A percentile compares a stretch with the other conserved stretches of the same genome.
phyloP scores from a whole-genome alignment of 2,329 filamentous ascomycete genomes.

The Hypoxylon sp. region DNA sequence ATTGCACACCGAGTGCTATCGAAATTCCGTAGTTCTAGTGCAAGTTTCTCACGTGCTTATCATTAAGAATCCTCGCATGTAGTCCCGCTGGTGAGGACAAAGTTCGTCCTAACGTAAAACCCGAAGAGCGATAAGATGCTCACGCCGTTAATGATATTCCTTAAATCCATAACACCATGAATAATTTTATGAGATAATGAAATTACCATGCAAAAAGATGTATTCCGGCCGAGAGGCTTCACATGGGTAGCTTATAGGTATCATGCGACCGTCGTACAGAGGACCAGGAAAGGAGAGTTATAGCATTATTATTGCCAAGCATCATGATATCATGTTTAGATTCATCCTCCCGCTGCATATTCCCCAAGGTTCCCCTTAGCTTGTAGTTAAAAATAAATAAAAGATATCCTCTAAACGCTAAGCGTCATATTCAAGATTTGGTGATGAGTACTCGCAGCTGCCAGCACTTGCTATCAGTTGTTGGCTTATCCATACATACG shows the following conservation, averaged over 20 bases:
- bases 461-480: background rate
- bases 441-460: background rate
- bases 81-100: no score
- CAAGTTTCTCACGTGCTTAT: background rate
- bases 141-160: background rate
- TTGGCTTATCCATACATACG: background rate
- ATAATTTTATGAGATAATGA: background rate
- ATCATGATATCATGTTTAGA: no score
- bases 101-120: background rate
- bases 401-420: background rate
- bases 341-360: no score
- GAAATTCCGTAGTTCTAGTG: background rate
- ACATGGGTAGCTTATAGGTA: background rate
- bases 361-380: no score
- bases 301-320: no score
- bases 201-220: background rate
- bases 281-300: background rate
- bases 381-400: no score
- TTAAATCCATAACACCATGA: background rate
- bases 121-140: background rate
- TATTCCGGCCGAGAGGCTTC: background rate
- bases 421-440: background rate
- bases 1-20: slow-evolving; percentile 7
- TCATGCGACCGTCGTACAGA: background rate
- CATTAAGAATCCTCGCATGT: background rate